A percentile compares a stretch with the other conserved stretches of the same genome.
Evolutionary conservation across 2,329 filamentous ascomycete genomes (phyloP).

Genomic region (Scedosporium apiospermum): DNA sequence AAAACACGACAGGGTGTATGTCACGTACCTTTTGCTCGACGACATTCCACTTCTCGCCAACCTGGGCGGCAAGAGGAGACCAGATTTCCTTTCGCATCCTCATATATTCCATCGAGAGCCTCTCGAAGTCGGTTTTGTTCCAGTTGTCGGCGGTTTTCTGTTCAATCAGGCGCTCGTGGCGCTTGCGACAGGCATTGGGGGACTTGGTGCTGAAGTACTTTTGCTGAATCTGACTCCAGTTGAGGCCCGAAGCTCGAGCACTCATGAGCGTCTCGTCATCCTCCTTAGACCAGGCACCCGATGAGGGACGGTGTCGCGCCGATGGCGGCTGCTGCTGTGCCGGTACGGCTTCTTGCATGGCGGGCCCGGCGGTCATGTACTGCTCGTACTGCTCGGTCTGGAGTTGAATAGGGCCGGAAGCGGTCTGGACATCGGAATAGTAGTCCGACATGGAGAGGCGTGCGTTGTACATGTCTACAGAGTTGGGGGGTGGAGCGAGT

Average conservation of each 20-base stretch:
- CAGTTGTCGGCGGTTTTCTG: conserved; percentile 66
- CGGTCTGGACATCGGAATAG: conserved; percentile 19
- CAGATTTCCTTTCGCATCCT: conserved; percentile 72
- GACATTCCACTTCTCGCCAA: conserved; percentile 76
- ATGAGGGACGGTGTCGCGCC: conserved; percentile 42
- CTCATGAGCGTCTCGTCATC: conserved; percentile 67
- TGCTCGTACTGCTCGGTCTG: conserved; percentile 12
- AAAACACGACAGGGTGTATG: no score
- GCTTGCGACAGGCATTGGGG: conserved; percentile 78
- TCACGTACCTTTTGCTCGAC: conserved; percentile 49
- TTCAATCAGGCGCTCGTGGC: conserved; percentile 77
- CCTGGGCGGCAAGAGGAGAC: conserved; percentile 59
- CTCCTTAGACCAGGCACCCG: conserved; percentile 60
- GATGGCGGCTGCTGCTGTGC: conserved; percentile 19
- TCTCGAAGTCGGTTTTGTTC: conserved; percentile 66
- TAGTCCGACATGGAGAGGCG: conserved; percentile 31
- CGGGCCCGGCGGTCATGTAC: conserved; percentile 1
- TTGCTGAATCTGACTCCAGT: conserved; percentile 73
- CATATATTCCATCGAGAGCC: conserved; percentile 70
- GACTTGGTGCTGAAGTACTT: conserved; percentile 70
- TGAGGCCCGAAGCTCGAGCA: conserved; percentile 65
- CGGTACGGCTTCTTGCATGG: conserved; percentile 25
- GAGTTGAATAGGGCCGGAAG: conserved; percentile 21
- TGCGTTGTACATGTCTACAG: conserved; percentile 31
- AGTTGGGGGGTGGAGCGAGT: conserved; percentile 25